Conservation (phyloP, 129 eudicot species). For the Silybum marianum region DNA sequence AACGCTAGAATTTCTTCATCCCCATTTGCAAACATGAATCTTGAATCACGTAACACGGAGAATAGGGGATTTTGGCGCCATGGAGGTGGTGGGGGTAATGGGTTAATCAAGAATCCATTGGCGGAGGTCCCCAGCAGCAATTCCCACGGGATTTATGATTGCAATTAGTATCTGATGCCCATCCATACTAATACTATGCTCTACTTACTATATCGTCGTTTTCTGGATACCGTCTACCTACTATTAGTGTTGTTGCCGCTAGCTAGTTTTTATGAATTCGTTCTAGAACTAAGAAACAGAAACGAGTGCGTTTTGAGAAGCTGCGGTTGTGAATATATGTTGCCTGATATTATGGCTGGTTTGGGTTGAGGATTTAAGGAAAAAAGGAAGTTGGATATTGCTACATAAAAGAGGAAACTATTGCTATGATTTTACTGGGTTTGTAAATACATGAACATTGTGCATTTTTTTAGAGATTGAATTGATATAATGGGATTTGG, state of each 20-base stretch:
- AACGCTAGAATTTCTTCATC: constrained; percentile 35
- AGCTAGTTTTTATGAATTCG: constrained; percentile 2
- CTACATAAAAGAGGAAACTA: constrained; percentile 6
- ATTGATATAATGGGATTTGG: not conserved
- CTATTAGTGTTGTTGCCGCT: not conserved
- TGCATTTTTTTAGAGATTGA: not conserved
- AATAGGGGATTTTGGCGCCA: constrained; percentile 38
- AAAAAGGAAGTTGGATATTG: not conserved
- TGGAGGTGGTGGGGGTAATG: constrained; percentile 52
- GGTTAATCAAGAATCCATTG: constrained; percentile 76
- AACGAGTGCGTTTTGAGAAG: constrained; percentile 21
- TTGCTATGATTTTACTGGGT: not conserved
- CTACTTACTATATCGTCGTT: not conserved
- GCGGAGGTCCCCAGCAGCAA: constrained; percentile 53
- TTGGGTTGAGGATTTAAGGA: constrained; percentile 2
- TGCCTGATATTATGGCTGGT: not conserved
- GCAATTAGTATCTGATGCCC: constrained; percentile 24
- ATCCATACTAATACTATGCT: not conserved
- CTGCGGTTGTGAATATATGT: constrained; percentile 23
- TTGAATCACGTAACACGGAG: constrained; percentile 34
- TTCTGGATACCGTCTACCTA: not conserved
- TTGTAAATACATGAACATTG: not conserved
- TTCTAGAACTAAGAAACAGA: not conserved
- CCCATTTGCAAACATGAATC: constrained; percentile 24
- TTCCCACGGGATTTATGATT: constrained; percentile 40